Conservation (phyloP, 2,329 filamentous ascomycete genomes). For the Botrytis cinerea region DNA sequence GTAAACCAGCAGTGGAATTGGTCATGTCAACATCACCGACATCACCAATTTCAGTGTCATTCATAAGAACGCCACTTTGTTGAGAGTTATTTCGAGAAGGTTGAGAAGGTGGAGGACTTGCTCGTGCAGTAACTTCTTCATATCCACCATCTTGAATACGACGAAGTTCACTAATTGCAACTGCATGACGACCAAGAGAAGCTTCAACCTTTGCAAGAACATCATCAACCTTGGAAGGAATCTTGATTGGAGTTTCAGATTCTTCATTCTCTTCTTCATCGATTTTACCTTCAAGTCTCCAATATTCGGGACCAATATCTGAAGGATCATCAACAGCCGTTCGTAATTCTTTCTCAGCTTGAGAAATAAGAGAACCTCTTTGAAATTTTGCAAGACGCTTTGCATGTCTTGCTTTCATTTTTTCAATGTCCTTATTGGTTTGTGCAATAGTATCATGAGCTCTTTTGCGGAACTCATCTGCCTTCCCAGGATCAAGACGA, state of each 20-base stretch:
- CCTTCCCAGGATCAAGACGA: conserved; percentile 71
- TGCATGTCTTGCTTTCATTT: conserved; percentile 78
- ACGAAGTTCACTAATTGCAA: conserved; percentile 63
- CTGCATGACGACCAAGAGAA: conserved; percentile 66
- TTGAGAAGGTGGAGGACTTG: conserved; percentile 49
- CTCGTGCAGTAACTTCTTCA: conserved; percentile 52
- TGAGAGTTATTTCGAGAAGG: conserved; percentile 58
- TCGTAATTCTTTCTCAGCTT: conserved; percentile 75
- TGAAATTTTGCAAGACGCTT: conserved; percentile 74
- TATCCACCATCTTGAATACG: conserved; percentile 78
- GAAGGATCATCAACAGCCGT: conserved; percentile 58
- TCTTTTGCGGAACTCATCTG: conserved; percentile 80
- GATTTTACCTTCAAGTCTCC: conserved; percentile 62
- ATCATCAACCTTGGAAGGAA: conserved; percentile 61
- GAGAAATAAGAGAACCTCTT: conserved; percentile 66
- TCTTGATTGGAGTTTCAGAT: conserved; percentile 34
- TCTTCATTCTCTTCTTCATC: conserved; percentile 53
- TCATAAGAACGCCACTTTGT: conserved; percentile 54
- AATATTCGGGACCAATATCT: conserved; percentile 59
- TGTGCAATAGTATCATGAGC: conserved; percentile 71
- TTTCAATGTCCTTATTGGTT: conserved; percentile 79
- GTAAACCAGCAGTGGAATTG: conserved; percentile 60
- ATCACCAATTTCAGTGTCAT: conserved; percentile 62
- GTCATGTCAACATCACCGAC: conserved; percentile 57
- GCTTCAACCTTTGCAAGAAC: conserved; percentile 75